Evolutionary conservation across 2,329 filamentous ascomycete genomes (phyloP).

Genomic region (Moelleriella libera): DNA sequence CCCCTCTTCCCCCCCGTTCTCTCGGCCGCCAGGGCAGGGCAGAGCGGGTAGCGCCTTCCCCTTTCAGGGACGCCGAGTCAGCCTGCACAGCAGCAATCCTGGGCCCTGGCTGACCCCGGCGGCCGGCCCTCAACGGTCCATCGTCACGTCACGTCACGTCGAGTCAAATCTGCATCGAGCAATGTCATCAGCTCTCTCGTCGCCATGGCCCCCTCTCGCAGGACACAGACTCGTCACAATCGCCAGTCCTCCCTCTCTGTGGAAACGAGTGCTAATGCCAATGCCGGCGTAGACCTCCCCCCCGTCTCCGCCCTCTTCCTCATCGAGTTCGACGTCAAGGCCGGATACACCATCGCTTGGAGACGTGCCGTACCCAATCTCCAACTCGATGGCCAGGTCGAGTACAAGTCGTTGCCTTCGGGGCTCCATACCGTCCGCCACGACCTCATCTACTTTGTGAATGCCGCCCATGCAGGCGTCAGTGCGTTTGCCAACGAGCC

Average conservation of each 20-base stretch:
- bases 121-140: no score
- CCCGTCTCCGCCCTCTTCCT: constrained; percentile 65
- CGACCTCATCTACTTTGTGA: constrained; percentile 88
- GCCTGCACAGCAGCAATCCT: no score
- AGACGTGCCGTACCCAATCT: constrained; percentile 57
- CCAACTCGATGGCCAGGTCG: constrained; percentile 72
- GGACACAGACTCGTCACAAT: constrained; percentile 20
- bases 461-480: constrained; percentile 63
- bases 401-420: constrained; percentile 92
- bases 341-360: constrained; percentile 85
- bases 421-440: constrained; percentile 78
- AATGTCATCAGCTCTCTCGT: not conserved
- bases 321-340: constrained; percentile 84
- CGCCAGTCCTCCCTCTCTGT: constrained; percentile 21
- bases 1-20: constrained; percentile 6
- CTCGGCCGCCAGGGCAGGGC: no score
- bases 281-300: constrained; percentile 16
- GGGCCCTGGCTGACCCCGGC: no score
- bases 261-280: constrained; percentile 13
- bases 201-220: constrained; percentile 23
- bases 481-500: constrained; percentile 83
- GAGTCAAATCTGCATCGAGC: not conserved
- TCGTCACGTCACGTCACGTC: no score
- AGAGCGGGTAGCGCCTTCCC: no score
- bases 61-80: no score